phyloP scores from a whole-genome alignment of 768 basidiomycete species.

The Tephrocybe sp. region DNA sequence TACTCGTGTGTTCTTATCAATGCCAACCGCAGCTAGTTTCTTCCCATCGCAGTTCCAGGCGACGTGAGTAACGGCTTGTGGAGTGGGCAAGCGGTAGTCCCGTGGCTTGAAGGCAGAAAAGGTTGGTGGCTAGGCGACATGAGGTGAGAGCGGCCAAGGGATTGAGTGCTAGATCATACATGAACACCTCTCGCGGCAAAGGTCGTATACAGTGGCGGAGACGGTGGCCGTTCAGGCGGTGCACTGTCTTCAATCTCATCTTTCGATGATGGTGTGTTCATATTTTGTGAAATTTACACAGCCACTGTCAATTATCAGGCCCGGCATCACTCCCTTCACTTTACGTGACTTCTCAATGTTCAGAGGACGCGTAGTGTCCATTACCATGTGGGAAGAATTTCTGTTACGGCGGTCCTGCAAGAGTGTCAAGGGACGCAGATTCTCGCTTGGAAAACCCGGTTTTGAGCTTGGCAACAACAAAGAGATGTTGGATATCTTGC shows the following conservation, averaged over 20 bases:
- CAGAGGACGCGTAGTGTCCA: conserved; percentile 48
- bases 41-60: conserved; percentile 86
- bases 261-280: conserved; percentile 26
- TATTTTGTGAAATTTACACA: conserved; percentile 5
- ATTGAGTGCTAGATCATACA: conserved; percentile 44
- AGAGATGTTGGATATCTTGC: conserved; percentile 34
- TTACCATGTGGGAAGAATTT: conserved; percentile 17
- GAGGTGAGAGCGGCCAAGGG: conserved; percentile 15
- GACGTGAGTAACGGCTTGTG: conserved; percentile 70
- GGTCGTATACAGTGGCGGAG: conserved; percentile 70
- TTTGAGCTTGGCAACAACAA: conserved; percentile 29
- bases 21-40: conserved; percentile 76
- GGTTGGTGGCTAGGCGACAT: conserved; percentile 56
- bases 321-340: conserved; percentile 25
- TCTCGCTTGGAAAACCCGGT: conserved; percentile 38
- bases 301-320: too few relatives aligned
- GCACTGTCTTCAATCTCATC: conserved; percentile 61
- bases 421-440: conserved; percentile 61
- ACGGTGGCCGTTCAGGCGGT: conserved; percentile 58
- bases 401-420: conserved; percentile 57
- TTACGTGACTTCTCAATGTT: conserved; percentile 55
- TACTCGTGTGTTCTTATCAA: conserved; percentile 74
- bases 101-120: conserved; percentile 81
- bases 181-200: conserved; percentile 70
- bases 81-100: conserved; percentile 63